A percentile compares a stretch with the other conserved stretches of the same genome.
These are phyloP conservation scores for Candida sithepensis DNA, from an alignment of 805 yeast genomes.

Conservation along the genomic window DNA sequence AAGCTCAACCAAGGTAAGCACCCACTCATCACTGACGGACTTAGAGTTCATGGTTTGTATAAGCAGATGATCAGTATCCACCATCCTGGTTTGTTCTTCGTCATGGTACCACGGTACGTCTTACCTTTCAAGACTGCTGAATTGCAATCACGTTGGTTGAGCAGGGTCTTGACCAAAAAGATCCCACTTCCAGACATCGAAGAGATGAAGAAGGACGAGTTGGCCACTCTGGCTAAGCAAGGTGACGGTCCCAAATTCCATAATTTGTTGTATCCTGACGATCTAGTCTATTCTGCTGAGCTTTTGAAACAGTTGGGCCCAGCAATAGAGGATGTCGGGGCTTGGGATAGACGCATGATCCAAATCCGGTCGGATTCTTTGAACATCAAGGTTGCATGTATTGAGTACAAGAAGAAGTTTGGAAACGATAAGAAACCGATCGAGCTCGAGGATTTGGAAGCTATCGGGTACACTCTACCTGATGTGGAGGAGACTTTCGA, in stretches of 20 bases:
- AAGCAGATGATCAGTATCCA: slow-evolving; percentile 54
- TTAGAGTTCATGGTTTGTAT: slow-evolving; percentile 50
- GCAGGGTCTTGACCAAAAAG: slow-evolving; percentile 59
- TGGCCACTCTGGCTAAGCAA: slow-evolving; percentile 33
- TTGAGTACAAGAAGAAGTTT: not conserved
- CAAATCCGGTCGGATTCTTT: not conserved
- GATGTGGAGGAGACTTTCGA: not conserved
- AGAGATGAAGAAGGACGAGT: slow-evolving; percentile 44
- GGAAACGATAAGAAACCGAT: not conserved
- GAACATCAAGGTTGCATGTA: not conserved
- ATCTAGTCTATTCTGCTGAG: slow-evolving; percentile 42
- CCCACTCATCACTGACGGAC: slow-evolving; percentile 45
- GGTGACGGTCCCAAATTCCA: slow-evolving; percentile 49
- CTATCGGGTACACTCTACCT: not conserved
- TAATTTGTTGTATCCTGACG: slow-evolving; percentile 51
- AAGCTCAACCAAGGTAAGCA: slow-evolving; percentile 19
- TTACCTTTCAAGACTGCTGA: slow-evolving; percentile 61
- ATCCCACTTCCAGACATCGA: slow-evolving; percentile 45
- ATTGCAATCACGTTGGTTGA: slow-evolving; percentile 62
- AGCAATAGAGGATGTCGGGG: not conserved
- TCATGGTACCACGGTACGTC: slow-evolving; percentile 60
- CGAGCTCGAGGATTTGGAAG: not conserved
- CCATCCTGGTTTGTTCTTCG: slow-evolving; percentile 63
- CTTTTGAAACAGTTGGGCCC: not conserved
- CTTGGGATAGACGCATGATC: not conserved